phyloP scores from a whole-genome alignment of 1,284 basidiomycete genomes.

The Tilletia horrida region DNA sequence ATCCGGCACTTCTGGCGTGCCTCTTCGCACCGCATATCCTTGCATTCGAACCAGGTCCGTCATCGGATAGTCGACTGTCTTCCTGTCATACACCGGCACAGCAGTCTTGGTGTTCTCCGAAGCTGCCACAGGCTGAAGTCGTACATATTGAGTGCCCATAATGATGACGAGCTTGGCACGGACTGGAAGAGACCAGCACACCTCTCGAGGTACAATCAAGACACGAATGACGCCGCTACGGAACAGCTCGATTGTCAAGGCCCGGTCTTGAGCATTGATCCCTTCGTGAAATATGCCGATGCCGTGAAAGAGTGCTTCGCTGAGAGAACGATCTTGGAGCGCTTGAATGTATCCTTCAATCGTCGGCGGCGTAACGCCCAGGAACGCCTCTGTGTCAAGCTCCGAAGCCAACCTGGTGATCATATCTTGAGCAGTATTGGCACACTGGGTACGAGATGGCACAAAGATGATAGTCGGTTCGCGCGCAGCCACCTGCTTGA shows the following conservation, averaged over 20 bases:
- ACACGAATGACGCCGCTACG: constrained; percentile 76
- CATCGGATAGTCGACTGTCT: constrained; percentile 73
- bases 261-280: constrained; percentile 69
- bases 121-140: constrained; percentile 53
- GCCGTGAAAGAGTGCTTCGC: constrained; percentile 78
- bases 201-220: constrained; percentile 75
- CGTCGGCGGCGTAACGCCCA: constrained; percentile 61
- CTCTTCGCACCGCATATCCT: constrained; percentile 71
- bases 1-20: constrained; percentile 42
- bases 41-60: constrained; percentile 88
- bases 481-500: constrained; percentile 60
- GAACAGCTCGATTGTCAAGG: constrained; percentile 76
- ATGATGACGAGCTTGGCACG: constrained; percentile 76
- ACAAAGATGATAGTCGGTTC: constrained; percentile 75
- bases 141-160: constrained; percentile 85
- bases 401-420: constrained; percentile 81
- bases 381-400: constrained; percentile 67
- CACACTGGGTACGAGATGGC: constrained; percentile 77
- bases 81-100: constrained; percentile 59
- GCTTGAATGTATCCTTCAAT: constrained; percentile 65
- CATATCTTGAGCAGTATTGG: constrained; percentile 74
- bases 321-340: constrained; percentile 67
- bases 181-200: constrained; percentile 80
- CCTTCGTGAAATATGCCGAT: constrained; percentile 83
- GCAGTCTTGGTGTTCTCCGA: constrained; percentile 22